phyloP scores from a whole-genome alignment of 305 asterid species.

The Rubia tinctorum region DNA sequence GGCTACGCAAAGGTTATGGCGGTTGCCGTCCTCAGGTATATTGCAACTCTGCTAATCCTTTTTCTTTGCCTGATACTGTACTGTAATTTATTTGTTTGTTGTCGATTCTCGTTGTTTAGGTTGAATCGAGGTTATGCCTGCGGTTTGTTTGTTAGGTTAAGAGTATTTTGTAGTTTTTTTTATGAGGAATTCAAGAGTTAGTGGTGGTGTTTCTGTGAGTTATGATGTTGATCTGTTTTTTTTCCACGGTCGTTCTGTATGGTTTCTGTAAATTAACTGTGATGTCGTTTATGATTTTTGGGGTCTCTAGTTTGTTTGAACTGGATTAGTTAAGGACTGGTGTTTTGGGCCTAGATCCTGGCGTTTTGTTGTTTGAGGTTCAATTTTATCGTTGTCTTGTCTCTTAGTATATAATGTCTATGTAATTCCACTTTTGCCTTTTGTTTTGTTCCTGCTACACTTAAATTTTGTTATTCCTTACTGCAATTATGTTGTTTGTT shows the following conservation, averaged over 20 bases:
- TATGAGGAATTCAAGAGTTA: neutral
- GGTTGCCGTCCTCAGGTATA: constrained; percentile 61
- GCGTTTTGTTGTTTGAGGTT: neutral
- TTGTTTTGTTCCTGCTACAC: neutral
- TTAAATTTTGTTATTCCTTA: neutral
- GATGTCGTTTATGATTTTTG: neutral
- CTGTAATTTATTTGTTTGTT: neutral
- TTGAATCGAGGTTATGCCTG: neutral
- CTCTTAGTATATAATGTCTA: neutral
- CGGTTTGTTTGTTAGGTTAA: neutral
- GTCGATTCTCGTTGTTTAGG: neutral
- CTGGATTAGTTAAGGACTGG: neutral
- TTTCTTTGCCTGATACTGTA: neutral
- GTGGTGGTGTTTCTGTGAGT: neutral
- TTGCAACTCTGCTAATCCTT: neutral
- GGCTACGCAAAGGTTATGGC: constrained; percentile 57
- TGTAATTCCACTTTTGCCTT: neutral
- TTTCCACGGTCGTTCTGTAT: neutral
- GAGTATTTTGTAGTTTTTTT: neutral
- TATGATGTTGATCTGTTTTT: constrained; percentile 1
- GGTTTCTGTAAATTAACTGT: neutral
- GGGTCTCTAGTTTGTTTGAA: neutral
- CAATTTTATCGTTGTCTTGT: neutral
- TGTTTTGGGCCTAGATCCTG: neutral
- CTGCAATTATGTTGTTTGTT: neutral